phyloP scores from a whole-genome alignment of 2,329 filamentous ascomycete species.

The Ophiostoma tasmaniense region DNA sequence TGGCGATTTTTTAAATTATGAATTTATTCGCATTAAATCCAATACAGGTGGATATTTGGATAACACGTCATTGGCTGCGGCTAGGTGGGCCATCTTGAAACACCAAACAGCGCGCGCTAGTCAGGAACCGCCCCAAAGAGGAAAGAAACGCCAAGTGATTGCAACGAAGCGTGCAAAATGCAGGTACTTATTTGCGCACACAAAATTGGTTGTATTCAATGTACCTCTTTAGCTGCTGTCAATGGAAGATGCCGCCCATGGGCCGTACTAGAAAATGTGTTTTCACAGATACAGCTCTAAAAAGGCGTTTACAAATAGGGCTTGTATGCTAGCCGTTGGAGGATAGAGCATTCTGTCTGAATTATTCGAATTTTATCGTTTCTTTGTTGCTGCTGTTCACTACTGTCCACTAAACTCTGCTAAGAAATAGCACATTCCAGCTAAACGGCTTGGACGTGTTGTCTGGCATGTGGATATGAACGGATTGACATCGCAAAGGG shows the following conservation, averaged over 20 bases:
- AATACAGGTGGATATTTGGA: background rate
- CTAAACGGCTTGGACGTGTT: background rate
- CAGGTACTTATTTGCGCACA: background rate
- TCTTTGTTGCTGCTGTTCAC: background rate
- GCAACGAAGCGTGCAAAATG: background rate
- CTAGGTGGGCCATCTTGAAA: background rate
- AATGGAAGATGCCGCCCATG: background rate
- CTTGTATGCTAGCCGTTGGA: background rate
- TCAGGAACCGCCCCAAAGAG: background rate
- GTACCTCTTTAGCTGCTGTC: background rate
- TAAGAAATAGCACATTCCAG: background rate
- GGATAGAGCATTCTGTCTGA: background rate
- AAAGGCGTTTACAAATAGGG: background rate
- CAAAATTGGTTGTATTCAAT: background rate
- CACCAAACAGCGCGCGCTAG: conserved; percentile 3
- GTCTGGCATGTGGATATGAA: background rate
- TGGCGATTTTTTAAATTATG: background rate
- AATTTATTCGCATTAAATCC: background rate
- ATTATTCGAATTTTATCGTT: background rate
- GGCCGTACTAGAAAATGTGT: background rate
- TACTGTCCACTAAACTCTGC: background rate
- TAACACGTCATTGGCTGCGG: conserved; percentile 6
- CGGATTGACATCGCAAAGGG: background rate
- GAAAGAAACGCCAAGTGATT: background rate
- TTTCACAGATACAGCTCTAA: background rate